These are phyloP conservation scores for Elaeis guineensis DNA, from an alignment of 176 grass and related monocot genomes.

Conservation along the genomic window DNA sequence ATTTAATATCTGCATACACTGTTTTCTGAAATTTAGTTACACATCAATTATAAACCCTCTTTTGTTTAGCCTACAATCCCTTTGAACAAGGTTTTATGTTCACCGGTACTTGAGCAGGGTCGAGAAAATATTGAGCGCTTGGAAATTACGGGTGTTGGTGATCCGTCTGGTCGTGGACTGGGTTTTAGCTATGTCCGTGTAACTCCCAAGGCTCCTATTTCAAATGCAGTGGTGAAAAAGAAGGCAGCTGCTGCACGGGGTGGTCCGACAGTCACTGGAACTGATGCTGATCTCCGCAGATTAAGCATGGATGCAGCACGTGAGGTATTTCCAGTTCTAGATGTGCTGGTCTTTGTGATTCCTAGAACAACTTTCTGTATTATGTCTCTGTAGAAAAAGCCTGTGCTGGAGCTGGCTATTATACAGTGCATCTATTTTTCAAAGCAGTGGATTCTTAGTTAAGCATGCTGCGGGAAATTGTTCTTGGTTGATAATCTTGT, in stretches of 20 bases:
- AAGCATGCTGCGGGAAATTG: too few relatives aligned
- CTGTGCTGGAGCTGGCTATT: too few relatives aligned
- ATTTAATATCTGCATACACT: too few relatives aligned
- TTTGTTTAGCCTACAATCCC: too few relatives aligned
- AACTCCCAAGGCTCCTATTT: constrained; percentile 66
- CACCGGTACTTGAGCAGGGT: constrained; percentile 33
- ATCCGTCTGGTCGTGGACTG: constrained; percentile 89
- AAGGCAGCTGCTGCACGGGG: constrained; percentile 66
- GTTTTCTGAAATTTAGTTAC: too few relatives aligned
- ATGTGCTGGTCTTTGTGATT: too few relatives aligned
- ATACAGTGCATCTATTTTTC: too few relatives aligned
- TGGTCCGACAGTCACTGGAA: constrained; percentile 85
- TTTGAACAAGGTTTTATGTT: background rate
- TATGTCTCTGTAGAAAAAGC: too few relatives aligned
- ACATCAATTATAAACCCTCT: too few relatives aligned
- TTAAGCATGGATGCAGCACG: constrained; percentile 98
- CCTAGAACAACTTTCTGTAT: too few relatives aligned
- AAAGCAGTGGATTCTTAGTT: too few relatives aligned
- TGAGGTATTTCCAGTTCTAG: constrained; percentile 53
- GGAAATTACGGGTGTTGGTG: constrained; percentile 87
- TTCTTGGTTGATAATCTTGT: too few relatives aligned
- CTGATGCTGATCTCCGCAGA: constrained; percentile 96
- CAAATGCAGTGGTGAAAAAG: constrained; percentile 65
- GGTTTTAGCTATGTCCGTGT: constrained; percentile 94
- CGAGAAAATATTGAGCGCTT: constrained; percentile 85